These are phyloP conservation scores for Monosporascus sp. DNA, from an alignment of 2,329 filamentous ascomycete species.

Conservation along the genomic window DNA sequence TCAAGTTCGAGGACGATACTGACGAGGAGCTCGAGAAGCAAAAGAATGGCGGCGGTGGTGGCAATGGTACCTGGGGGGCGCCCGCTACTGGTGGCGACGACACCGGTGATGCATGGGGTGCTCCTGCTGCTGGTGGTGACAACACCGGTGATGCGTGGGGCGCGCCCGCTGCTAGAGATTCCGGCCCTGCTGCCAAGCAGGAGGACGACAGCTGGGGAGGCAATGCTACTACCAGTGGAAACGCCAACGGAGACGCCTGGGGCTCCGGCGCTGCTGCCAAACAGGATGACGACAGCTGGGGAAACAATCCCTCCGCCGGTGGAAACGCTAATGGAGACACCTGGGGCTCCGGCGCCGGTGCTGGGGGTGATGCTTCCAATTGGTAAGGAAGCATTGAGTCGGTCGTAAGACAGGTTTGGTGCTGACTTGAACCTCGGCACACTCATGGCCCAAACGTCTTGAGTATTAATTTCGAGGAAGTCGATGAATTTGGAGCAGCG, in stretches of 20 bases:
- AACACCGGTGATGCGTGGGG: background rate
- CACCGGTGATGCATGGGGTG: slow-evolving; percentile 2
- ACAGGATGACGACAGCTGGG: background rate
- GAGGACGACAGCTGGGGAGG: background rate
- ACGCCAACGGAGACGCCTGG: background rate
- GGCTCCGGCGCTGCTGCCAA: background rate
- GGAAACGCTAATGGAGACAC: background rate
- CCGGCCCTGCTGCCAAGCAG: background rate
- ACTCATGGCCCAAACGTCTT: no score
- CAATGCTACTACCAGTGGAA: background rate
- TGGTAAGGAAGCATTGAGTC: background rate
- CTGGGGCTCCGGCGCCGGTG: background rate
- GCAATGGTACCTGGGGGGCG: slow-evolving; percentile 1
- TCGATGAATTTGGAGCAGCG: no score
- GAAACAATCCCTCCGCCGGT: background rate
- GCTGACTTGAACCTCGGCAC: no score
- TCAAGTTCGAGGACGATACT: slow-evolving; percentile 52
- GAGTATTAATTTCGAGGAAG: no score
- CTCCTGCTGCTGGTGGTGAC: slow-evolving; percentile 1
- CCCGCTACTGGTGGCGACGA: background rate
- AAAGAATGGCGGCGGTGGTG: slow-evolving; percentile 20
- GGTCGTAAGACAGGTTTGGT: no score
- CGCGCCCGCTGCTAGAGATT: background rate
- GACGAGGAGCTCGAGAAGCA: slow-evolving; percentile 40
- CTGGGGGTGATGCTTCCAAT: background rate